phyloP scores from a whole-genome alignment of 106 monocot genomes.

The Dendrobium huoshanense region DNA sequence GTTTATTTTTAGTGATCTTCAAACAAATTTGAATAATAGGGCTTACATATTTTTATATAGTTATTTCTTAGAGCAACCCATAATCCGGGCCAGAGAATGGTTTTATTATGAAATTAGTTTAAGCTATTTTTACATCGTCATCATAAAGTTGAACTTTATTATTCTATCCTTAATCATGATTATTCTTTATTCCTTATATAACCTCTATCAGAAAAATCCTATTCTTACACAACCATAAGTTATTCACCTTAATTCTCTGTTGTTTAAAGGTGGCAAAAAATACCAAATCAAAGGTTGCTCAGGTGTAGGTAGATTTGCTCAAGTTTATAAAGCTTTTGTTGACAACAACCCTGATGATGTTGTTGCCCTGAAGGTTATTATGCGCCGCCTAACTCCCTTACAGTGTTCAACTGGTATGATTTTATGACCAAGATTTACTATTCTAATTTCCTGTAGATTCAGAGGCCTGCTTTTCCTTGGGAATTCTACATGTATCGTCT shows the following conservation, averaged over 20 bases:
- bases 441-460: slow-evolving; percentile 45
- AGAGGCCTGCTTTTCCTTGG: slow-evolving; percentile 83
- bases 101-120: background rate
- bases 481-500: slow-evolving; percentile 94
- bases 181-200: background rate
- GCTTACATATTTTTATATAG: background rate
- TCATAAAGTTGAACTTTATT: background rate
- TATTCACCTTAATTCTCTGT: slow-evolving; percentile 9
- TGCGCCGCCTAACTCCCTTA: background rate
- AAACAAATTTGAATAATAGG: too few relatives aligned
- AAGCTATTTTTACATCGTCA: background rate
- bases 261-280: slow-evolving; percentile 49
- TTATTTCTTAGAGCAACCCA: background rate
- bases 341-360: slow-evolving; percentile 70
- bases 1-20: too few relatives aligned
- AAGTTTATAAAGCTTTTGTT: slow-evolving; percentile 72
- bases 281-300: slow-evolving; percentile 91
- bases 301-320: slow-evolving; percentile 75
- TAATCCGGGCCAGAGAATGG: background rate
- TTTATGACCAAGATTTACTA: background rate
- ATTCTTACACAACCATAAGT: background rate
- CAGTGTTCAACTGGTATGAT: background rate
- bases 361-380: slow-evolving; percentile 73
- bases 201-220: background rate
- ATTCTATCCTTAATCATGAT: background rate